phyloP scores from a whole-genome alignment of 2,329 filamentous ascomycete genomes.

The Magnaporthiopsis incrustans region DNA sequence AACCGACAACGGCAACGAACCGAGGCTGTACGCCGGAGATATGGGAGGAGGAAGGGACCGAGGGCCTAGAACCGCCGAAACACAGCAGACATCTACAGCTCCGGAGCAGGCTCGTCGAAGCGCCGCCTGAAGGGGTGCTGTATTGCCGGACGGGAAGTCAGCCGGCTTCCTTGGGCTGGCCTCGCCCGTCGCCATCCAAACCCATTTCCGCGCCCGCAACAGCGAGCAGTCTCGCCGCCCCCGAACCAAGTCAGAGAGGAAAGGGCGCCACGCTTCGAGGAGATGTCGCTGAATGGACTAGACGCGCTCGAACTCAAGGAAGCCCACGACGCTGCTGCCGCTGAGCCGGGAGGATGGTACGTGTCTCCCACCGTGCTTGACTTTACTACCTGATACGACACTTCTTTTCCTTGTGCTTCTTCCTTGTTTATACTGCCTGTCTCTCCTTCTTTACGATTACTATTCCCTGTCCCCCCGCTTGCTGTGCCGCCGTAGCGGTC shows the following conservation, averaged over 20 bases:
- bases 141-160: neutral
- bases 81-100: neutral
- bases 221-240: neutral
- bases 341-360: conserved; percentile 91
- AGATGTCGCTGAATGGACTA: conserved; percentile 94
- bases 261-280: conserved; percentile 10
- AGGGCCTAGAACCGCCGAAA: neutral
- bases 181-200: neutral
- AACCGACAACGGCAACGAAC: neutral
- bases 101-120: neutral
- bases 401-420: neutral
- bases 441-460: neutral
- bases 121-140: neutral
- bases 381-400: conserved; percentile 8
- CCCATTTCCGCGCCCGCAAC: no score
- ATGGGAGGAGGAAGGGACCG: neutral
- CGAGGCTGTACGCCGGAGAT: neutral
- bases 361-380: conserved; percentile 25
- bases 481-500: no score
- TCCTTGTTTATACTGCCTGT: neutral
- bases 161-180: neutral
- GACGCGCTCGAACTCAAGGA: conserved; percentile 74
- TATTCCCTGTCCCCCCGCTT: no score
- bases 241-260: neutral
- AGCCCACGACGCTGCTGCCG: conserved; percentile 70